Evolutionary conservation across 441 rosid genomes (phyloP).

Genomic region (Raphanus hybrid): DNA sequence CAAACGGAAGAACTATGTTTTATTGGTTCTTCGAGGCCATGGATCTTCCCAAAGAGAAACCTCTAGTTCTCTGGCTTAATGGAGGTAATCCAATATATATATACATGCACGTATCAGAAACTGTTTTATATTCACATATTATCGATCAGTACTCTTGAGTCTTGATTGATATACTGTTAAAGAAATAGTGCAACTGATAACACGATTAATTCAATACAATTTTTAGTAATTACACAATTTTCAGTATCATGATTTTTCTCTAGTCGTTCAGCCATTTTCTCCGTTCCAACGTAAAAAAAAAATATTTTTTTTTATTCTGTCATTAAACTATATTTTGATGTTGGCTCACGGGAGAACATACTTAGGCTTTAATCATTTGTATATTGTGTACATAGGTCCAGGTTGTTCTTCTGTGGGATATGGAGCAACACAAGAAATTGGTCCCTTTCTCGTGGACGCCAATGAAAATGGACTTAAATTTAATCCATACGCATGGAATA

Average conservation of each 20-base stretch:
- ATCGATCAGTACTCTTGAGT: neutral
- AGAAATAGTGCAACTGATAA: neutral
- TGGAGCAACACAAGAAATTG: slow-evolving; percentile 90
- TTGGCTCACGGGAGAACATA: slow-evolving; percentile 24
- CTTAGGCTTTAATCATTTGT: slow-evolving; percentile 2
- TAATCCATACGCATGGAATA: slow-evolving; percentile 95
- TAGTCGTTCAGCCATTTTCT: neutral
- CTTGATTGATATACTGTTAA: slow-evolving; percentile 1
- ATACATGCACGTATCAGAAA: slow-evolving; percentile 20
- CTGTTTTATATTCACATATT: neutral
- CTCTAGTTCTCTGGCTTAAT: slow-evolving; percentile 94
- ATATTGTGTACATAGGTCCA: slow-evolving; percentile 54
- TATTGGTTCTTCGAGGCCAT: slow-evolving; percentile 93
- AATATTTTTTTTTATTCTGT: neutral
- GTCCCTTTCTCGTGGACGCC: slow-evolving; percentile 87
- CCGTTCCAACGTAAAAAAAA: neutral
- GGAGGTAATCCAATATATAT: slow-evolving; percentile 64
- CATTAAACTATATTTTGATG: slow-evolving; percentile 1
- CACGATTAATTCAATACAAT: neutral
- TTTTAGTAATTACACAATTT: neutral
- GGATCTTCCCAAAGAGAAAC: slow-evolving; percentile 63
- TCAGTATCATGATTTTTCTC: neutral
- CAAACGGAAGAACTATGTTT: slow-evolving; percentile 74
- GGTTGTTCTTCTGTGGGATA: slow-evolving; percentile 99
- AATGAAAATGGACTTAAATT: slow-evolving; percentile 76